Percentiles rank a stretch among this genome's conserved stretches.
These are phyloP conservation scores for Fusarium sarcochroum DNA, from an alignment of 2,329 filamentous ascomycete genomes.

Conservation along the genomic window DNA sequence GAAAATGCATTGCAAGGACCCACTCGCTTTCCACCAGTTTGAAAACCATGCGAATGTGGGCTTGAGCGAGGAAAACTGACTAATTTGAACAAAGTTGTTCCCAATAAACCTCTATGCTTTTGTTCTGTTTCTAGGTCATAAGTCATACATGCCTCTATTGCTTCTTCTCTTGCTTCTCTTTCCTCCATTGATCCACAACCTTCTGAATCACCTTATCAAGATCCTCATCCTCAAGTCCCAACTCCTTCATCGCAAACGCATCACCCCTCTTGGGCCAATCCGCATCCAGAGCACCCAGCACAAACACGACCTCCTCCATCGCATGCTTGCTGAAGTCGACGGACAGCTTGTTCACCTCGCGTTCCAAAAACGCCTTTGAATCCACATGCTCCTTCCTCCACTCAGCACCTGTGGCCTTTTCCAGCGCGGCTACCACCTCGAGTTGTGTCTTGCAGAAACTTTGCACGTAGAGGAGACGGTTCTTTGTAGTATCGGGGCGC, in stretches of 20 bases:
- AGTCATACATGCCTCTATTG: constrained; percentile 3
- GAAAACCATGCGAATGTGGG: no score
- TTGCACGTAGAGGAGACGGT: constrained; percentile 63
- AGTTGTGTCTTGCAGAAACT: constrained; percentile 64
- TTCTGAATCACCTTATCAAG: constrained; percentile 58
- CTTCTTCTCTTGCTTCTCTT: constrained; percentile 29
- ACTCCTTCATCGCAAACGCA: constrained; percentile 62
- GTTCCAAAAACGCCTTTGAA: constrained; percentile 57
- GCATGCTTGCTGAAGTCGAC: constrained; percentile 54
- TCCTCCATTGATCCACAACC: constrained; percentile 49
- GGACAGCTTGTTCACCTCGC: constrained; percentile 55
- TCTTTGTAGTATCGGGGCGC: constrained; percentile 65
- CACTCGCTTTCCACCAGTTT: no score
- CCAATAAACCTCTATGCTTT: neutral
- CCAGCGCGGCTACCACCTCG: constrained; percentile 62
- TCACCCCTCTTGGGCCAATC: constrained; percentile 62
- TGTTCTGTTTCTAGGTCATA: neutral
- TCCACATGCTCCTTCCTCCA: constrained; percentile 53
- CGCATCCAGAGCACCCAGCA: constrained; percentile 62
- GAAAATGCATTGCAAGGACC: no score
- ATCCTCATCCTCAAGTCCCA: constrained; percentile 63
- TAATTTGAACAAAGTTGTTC: neutral
- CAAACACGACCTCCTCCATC: constrained; percentile 65
- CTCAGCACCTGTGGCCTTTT: constrained; percentile 63
- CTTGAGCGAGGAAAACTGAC: no score